Base-by-base conservation (phyloP, 305 asterid species). In the Fraxinus latifolia region DNA sequence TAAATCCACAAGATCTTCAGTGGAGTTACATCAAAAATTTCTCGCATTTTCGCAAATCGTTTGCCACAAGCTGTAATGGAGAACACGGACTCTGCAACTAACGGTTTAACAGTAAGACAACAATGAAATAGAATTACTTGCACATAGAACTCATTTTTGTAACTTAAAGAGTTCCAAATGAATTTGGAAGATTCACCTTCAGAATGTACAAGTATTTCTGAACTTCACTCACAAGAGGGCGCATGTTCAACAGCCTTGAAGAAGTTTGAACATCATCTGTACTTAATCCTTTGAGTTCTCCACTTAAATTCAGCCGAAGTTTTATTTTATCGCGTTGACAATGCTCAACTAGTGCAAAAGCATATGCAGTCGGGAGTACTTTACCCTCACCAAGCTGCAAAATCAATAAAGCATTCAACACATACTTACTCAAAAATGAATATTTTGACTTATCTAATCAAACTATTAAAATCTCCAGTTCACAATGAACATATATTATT, bases 261-360 rank as follows among this genome's bases (percentile, higher is more conserved):
- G 93, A 87, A 37, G 91, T 76, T 67, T 85, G 90, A 29, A 90
- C 82, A 78, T 87, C 91, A 88, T 88, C 87, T 39, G 90, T 89
- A 80, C 93, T 89, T 79, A 74, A 87, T 80, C 83, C 76, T 86
- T 85, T 88, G 79, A 90, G 62, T 86, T 94, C 97, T 87, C 97
- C 98, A 31, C 88, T 84, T 88, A 94, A 88, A 89, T 85, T 86
- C 89, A 96, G 77, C 84, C 98, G 89, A 76, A 94, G 95, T 82
- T 91, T 91, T 71, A 93, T 81, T 79, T 85, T 87, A 78, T 88
- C 93, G 3, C 87, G 89, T 81, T 94, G 98, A 76, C 98, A 97
- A 77, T 93, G 90, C 90, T 96, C 99, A 82, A 94, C 97, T 81
- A 92, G 83, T 12, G 97, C 99, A 93, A 96, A 96, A 7, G 96